Evolutionary conservation across 352 stramenopile genomes (phyloP).

Genomic region (Plasmopara viticola): DNA sequence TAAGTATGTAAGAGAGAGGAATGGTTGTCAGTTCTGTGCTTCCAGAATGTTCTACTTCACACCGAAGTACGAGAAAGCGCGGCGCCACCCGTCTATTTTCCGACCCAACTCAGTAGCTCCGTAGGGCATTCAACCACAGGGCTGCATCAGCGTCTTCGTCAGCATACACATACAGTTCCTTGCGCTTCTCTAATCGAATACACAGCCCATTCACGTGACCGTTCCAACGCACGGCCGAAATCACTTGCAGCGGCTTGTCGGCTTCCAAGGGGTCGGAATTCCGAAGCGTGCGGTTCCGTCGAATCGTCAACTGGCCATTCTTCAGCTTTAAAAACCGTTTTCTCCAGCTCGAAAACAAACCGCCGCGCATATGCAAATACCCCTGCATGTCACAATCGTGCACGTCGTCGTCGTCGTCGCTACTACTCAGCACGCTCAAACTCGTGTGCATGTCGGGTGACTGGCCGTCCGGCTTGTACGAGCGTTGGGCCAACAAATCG

Average conservation of each 20-base stretch:
- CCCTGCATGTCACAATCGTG: slow-evolving; percentile 32
- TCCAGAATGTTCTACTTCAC: not conserved
- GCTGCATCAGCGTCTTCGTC: slow-evolving; percentile 38
- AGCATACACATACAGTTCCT: slow-evolving; percentile 45
- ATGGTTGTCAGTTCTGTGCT: not conserved
- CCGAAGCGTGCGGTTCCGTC: slow-evolving; percentile 19
- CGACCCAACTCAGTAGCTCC: slow-evolving; percentile 33
- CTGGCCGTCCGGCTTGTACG: slow-evolving; percentile 7
- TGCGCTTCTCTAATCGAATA: slow-evolving; percentile 47
- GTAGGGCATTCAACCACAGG: slow-evolving; percentile 47
- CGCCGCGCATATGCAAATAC: slow-evolving; percentile 37
- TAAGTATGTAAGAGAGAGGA: not conserved
- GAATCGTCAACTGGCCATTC: slow-evolving; percentile 41
- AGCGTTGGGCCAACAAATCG: slow-evolving; percentile 25
- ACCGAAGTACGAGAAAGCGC: not conserved
- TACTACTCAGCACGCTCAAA: slow-evolving; percentile 45
- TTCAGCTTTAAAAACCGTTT: slow-evolving; percentile 46
- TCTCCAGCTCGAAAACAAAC: slow-evolving; percentile 40
- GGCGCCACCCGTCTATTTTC: too few relatives aligned
- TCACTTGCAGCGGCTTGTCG: slow-evolving; percentile 40
- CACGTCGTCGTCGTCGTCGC: slow-evolving; percentile 35
- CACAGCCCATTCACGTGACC: slow-evolving; percentile 38
- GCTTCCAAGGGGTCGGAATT: slow-evolving; percentile 20
- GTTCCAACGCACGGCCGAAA: slow-evolving; percentile 36
- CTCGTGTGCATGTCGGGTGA: slow-evolving; percentile 17